Conservation (phyloP, 306 rosid species). For the Acacia confusa region DNA sequence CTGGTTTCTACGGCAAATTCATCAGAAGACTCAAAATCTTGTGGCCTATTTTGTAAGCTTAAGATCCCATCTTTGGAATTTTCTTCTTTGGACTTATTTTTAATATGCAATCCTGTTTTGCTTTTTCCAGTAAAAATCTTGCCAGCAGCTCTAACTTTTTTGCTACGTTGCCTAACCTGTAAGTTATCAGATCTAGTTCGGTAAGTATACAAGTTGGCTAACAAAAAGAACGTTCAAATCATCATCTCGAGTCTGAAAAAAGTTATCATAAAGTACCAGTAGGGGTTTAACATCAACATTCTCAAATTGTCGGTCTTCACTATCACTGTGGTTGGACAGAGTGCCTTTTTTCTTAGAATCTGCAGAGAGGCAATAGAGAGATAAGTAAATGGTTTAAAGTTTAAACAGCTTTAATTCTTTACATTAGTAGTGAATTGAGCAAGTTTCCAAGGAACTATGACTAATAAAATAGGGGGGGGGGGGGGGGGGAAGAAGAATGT, state of each 20-base stretch:
- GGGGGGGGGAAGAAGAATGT: neutral
- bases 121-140: slow-evolving; percentile 33
- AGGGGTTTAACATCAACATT: slow-evolving; percentile 39
- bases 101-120: slow-evolving; percentile 22
- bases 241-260: neutral
- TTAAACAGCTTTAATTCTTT: neutral
- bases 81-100: slow-evolving; percentile 32
- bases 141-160: slow-evolving; percentile 31
- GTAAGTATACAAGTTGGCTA: neutral
- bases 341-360: neutral
- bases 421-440: neutral
- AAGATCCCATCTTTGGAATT: slow-evolving; percentile 36
- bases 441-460: neutral
- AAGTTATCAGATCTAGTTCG: slow-evolving; percentile 3
- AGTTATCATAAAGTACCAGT: slow-evolving; percentile 30
- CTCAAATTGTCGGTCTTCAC: slow-evolving; percentile 17
- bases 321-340: neutral
- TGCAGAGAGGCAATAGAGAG: slow-evolving; percentile 2
- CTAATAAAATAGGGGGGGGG: neutral
- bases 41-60: slow-evolving; percentile 31
- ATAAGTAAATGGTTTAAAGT: neutral
- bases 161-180: slow-evolving; percentile 40
- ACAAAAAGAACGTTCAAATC: neutral
- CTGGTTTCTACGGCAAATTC: slow-evolving; percentile 17
- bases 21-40: slow-evolving; percentile 39